A percentile compares a stretch with the other conserved stretches of the same genome.
phyloP scores from a whole-genome alignment of 1,284 basidiomycete species.

The Irpex rosettiformis region DNA sequence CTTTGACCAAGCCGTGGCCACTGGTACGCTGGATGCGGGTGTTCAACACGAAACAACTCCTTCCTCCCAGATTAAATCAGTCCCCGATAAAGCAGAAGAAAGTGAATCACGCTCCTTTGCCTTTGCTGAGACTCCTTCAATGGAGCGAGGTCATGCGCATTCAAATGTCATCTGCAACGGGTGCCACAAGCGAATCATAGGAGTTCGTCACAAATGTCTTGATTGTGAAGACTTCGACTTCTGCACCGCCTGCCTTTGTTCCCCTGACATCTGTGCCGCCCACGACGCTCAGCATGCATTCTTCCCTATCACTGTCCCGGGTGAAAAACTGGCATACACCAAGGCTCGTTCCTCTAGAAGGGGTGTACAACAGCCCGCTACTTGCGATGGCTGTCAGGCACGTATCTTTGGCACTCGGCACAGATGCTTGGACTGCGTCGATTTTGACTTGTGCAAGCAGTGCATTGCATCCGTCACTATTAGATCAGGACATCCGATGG shows the following conservation, averaged over 20 bases:
- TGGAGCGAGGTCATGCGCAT: no score
- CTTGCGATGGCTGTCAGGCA: slow-evolving; percentile 8
- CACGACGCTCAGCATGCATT: slow-evolving; percentile 13
- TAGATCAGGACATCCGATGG: slow-evolving; percentile 7
- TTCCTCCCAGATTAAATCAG: background rate
- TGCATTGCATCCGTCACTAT: slow-evolving; percentile 11
- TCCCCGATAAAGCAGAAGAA: no score
- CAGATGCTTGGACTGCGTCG: slow-evolving; percentile 27
- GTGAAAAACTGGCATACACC: background rate
- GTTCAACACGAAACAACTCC: background rate
- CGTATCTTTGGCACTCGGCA: slow-evolving; percentile 24
- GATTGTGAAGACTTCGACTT: slow-evolving; percentile 21
- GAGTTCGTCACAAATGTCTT: slow-evolving; percentile 30
- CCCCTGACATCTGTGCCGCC: background rate
- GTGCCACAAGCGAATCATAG: slow-evolving; percentile 26
- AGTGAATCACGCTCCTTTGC: background rate
- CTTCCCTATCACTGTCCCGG: slow-evolving; percentile 12
- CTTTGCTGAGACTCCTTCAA: no score
- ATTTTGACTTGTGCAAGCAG: slow-evolving; percentile 17
- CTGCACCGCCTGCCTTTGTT: slow-evolving; percentile 11
- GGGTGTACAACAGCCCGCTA: slow-evolving; percentile 4
- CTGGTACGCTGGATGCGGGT: background rate
- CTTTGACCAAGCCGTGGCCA: slow-evolving; percentile 9
- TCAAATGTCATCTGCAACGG: slow-evolving; percentile 26
- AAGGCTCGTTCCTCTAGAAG: background rate